Conservation (phyloP, 228 moss, liverwort and hornwort species). For the Sphagnum fallax region DNA sequence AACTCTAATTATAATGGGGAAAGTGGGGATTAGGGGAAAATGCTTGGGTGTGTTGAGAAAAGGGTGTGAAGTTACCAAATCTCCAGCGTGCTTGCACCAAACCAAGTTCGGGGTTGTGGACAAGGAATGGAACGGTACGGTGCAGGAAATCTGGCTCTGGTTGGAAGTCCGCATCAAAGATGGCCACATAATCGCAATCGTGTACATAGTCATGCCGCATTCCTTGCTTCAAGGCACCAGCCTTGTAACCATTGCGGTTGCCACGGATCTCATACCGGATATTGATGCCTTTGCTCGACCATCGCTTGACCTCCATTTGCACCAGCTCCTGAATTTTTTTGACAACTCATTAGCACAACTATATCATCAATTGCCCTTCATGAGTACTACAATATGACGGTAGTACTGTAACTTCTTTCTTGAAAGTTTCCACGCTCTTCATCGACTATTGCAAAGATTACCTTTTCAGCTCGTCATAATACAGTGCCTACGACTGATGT, state of each 20-base stretch:
- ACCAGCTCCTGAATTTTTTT: conserved; percentile 33
- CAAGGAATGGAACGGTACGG: conserved; percentile 36
- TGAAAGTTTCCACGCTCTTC: too few relatives aligned
- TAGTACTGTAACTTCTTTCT: too few relatives aligned
- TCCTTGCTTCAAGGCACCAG: conserved; percentile 29
- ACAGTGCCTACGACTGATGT: too few relatives aligned
- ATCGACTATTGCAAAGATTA: too few relatives aligned
- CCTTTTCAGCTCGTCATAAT: too few relatives aligned
- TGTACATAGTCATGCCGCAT: conserved; percentile 30
- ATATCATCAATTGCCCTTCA: background rate
- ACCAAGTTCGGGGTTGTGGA: conserved; percentile 43
- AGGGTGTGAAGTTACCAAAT: conserved; percentile 37
- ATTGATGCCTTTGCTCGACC: conserved; percentile 43
- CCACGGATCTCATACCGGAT: conserved; percentile 35
- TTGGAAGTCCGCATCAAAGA: conserved; percentile 54
- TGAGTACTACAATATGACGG: too few relatives aligned
- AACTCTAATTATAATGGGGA: too few relatives aligned
- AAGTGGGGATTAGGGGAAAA: too few relatives aligned
- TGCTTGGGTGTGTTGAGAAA: background rate
- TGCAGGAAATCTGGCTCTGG: conserved; percentile 37
- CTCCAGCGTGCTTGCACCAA: conserved; percentile 84
- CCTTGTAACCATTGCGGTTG: conserved; percentile 46
- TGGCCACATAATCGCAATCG: conserved; percentile 35
- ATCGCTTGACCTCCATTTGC: conserved; percentile 32
- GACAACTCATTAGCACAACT: too few relatives aligned